Evolutionary conservation across 208 protist species (phyloP), one percentile per base, ranked within the genome.

Genomic region (Wallacemonas sp.): DNA sequence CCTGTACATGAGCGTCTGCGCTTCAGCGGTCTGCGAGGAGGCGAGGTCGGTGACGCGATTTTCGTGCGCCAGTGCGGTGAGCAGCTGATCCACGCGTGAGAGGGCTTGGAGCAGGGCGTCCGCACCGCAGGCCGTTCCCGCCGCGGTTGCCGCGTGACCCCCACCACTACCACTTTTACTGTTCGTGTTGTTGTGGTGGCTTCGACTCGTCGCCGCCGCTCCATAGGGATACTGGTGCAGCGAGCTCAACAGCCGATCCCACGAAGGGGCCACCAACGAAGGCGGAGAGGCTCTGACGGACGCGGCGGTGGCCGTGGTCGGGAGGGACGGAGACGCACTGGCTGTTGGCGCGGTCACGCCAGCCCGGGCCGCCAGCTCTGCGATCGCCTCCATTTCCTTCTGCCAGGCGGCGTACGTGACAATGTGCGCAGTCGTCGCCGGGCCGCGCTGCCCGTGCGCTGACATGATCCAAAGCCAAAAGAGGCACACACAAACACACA

Each of bases 1-100:
- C 4, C 58, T 58, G 29, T 55, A 61, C 34, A 68, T 52, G 14
- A 73, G 47, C 6, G 58, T 61, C 41, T 75, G 62, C 39, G 62
- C 70, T 36, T 70, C 70, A 9, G 41, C 49, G 17, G 58, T 52
- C 19, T 55, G 62, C 2, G 62, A 32, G 5, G 17, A 9, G 21
- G 62, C 41, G 9, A 48, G 41, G 27, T 65, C 60, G 33, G 41
- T 24, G 16, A 65, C 16, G 43, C 60, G 60, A 9, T 11, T 65
- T 12, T 65, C 60, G 4, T 49, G 60, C 6, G 38, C n/a, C 4
- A 65, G 26, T 3, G 11, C 19, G 11, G 54, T 14, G 2, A 65
- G 41, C 23, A 65, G 21, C 9, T 29, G 43, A 29, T 65, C 60
- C 41, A 65, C 52, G 14, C 52, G 52, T 6, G 26, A 24, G 16